These are phyloP conservation scores for Lentinula aciculospora DNA, from an alignment of 768 basidiomycete genomes.

Conservation along the genomic window DNA sequence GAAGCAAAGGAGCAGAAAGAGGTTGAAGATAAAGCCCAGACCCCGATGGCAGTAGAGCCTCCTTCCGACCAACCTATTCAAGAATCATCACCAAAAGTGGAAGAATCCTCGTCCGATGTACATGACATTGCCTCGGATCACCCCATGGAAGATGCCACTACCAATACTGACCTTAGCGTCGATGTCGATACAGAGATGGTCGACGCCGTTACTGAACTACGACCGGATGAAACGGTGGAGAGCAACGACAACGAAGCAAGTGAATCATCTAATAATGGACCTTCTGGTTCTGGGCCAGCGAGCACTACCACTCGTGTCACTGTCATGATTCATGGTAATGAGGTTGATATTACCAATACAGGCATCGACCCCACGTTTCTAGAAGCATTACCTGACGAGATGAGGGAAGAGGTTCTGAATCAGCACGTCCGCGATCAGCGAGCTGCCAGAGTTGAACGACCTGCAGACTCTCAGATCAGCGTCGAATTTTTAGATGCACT, in stretches of 20 bases:
- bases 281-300: conserved; percentile 18
- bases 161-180: conserved; percentile 15
- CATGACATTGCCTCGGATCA: conserved; percentile 13
- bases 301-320: conserved; percentile 62
- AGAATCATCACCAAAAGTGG: not conserved
- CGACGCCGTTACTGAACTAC: conserved; percentile 23
- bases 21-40: conserved; percentile 25
- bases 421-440: conserved; percentile 94
- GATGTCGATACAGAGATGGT: not conserved
- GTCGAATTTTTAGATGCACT: conserved; percentile 93
- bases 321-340: conserved; percentile 86
- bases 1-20: conserved; percentile 22
- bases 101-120: not conserved
- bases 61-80: not conserved
- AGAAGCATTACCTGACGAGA: conserved; percentile 96
- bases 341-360: conserved; percentile 96
- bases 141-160: conserved; percentile 20
- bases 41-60: conserved; percentile 10
- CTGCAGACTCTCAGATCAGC: conserved; percentile 84
- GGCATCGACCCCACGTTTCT: conserved; percentile 98
- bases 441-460: conserved; percentile 68
- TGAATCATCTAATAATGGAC: conserved; percentile 13
- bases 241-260: conserved; percentile 7
- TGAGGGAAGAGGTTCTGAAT: conserved; percentile 96
- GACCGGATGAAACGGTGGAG: not conserved